Evolutionary conservation across 129 eudicot genomes (phyloP).

Genomic region (Daucus carota): DNA sequence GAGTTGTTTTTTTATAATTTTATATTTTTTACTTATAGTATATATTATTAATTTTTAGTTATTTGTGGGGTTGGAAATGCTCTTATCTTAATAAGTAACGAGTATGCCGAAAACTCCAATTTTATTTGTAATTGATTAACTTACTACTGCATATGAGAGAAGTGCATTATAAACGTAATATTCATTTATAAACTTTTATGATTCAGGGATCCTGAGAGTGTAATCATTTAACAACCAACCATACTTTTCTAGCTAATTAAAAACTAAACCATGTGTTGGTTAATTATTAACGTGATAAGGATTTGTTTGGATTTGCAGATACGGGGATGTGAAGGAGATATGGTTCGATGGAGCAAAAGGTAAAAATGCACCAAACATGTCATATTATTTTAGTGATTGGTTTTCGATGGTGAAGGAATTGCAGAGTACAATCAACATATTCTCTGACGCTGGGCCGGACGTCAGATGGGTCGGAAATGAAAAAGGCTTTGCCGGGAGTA

Average conservation of each 20-base stretch:
- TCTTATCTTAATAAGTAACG: too few species aligned
- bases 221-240: not conserved
- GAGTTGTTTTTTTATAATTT: too few species aligned
- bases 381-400: conserved; percentile 72
- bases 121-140: too few species aligned
- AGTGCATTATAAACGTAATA: not conserved
- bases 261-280: too few species aligned
- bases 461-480: conserved; percentile 92
- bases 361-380: conserved; percentile 62
- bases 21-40: too few species aligned
- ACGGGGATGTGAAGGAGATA: conserved; percentile 69
- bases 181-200: not conserved
- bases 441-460: conserved; percentile 91
- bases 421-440: conserved; percentile 82
- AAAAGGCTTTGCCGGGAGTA: conserved; percentile 60
- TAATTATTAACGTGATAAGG: not conserved
- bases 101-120: too few species aligned
- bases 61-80: too few species aligned
- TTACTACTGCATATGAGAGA: not conserved
- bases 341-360: conserved; percentile 98
- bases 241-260: not conserved
- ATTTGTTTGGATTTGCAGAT: conserved; percentile 24
- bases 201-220: not conserved
- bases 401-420: conserved; percentile 68
- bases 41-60: too few species aligned